Base-by-base conservation (phyloP, 2,329 filamentous ascomycete species). In the Aspergillus tanneri region DNA sequence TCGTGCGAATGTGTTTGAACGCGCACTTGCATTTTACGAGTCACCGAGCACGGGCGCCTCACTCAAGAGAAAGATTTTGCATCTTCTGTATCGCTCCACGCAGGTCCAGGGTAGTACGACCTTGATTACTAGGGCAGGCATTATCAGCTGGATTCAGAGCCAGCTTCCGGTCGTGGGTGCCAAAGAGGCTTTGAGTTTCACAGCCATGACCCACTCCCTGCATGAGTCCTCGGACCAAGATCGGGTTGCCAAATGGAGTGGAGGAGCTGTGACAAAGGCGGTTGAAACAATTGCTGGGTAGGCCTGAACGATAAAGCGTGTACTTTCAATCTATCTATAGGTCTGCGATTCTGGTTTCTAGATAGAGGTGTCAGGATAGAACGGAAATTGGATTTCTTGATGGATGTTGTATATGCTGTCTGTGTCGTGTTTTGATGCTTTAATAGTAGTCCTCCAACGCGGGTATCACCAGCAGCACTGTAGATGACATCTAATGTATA, bases 61-160 rank as follows among this genome's bases (percentile, higher is more conserved):
- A 12, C 72, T 86, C 12, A 82, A 83, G 49, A 82, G 80, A 44
- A 82, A 84, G 63, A 77, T 93, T 18, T 57, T 83, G 10, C 74
- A 77, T 51, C 55, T 85, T 11, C 51, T 95, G 12, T 85, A 85
- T 60, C 79, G 86, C 32, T 83, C 85, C 2, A 84, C 83, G 0
- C 78, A 77, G 37, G 80, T 91, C 24, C 79, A 84, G 1, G 90
- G 88, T 1, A 89, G 87, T 66, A 88, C 85, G 4, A 92, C 87
- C n/a, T 74, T 95, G 37, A 78, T 90, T 28, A 95, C 90, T 1
- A 77, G 90, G 47, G 84, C 86, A 35, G 88, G 87, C 12, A 73
- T 87, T 16, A 66, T 92, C 44, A 85, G 80, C 56, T 95, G 90
- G 90, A 75, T 92, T 7, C 78, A 85, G 49, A 79, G 80, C 50